A percentile compares a stretch with the other conserved stretches of the same genome.
Conservation (phyloP, 192 early-diverging fungal species). For the Coemansia sp. region DNA sequence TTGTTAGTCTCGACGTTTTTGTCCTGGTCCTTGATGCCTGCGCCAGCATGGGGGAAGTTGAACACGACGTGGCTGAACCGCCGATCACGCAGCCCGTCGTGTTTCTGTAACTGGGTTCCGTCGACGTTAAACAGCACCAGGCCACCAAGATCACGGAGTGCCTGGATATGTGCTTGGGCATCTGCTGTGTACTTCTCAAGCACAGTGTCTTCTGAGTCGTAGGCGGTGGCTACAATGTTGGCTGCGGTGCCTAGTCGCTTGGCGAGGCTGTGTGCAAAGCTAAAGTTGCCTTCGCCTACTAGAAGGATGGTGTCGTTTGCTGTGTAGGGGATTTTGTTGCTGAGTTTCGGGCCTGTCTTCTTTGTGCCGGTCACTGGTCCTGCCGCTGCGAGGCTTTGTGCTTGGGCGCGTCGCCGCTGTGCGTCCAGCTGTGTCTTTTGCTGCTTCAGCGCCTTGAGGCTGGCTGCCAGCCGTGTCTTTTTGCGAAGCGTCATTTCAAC, state of each 20-base stretch:
- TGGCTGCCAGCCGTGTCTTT: neutral
- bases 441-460: neutral
- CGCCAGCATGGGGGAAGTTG: conserved; percentile 93
- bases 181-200: conserved; percentile 75
- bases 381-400: neutral
- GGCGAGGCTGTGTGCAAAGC: conserved; percentile 73
- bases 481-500: conserved; percentile 2
- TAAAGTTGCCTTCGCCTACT: conserved; percentile 93
- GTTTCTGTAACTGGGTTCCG: conserved; percentile 62
- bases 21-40: conserved; percentile 90
- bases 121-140: conserved; percentile 75
- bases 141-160: conserved; percentile 59
- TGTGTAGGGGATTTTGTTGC: conserved; percentile 48
- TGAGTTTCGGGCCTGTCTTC: neutral
- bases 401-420: conserved; percentile 7
- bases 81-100: conserved; percentile 54
- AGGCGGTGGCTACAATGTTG: conserved; percentile 71
- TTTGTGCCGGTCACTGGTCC: conserved; percentile 1
- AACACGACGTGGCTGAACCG: conserved; percentile 84
- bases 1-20: conserved; percentile 84
- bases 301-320: conserved; percentile 63
- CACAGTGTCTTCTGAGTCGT: conserved; percentile 65
- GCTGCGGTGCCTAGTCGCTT: conserved; percentile 55
- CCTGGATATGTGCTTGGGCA: conserved; percentile 55
- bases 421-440: neutral